Conservation (phyloP, 495 filamentous ascomycete species). For the Penicillium macrosclerotiorum region DNA sequence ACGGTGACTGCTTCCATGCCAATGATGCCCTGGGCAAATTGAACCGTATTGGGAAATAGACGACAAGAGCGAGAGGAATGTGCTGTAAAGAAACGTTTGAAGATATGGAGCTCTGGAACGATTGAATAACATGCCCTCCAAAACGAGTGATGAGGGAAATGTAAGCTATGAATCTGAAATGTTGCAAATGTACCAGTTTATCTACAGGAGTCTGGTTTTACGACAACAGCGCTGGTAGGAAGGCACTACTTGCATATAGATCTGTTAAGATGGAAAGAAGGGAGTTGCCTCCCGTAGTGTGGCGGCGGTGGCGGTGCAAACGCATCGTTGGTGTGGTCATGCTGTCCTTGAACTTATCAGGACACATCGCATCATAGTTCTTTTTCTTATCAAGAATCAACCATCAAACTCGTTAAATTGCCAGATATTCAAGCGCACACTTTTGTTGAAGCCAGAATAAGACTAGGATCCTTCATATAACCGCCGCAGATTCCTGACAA, state of each 20-base stretch:
- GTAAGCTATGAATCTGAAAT: too few species aligned
- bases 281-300: slow-evolving; percentile 3
- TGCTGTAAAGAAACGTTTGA: too few species aligned
- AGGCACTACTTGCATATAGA: neutral
- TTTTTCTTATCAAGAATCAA: neutral
- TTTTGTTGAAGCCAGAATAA: neutral
- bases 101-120: too few species aligned
- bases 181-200: too few species aligned
- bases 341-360: slow-evolving; percentile 9
- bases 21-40: neutral
- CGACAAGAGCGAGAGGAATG: too few species aligned
- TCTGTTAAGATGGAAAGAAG: neutral
- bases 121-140: too few species aligned
- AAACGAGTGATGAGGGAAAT: too few species aligned
- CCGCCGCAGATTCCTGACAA: slow-evolving; percentile 8
- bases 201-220: too few species aligned
- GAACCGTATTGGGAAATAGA: neutral
- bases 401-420: neutral
- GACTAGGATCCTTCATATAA: neutral
- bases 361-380: slow-evolving; percentile 8
- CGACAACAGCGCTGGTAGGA: neutral
- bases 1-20: slow-evolving; percentile 16
- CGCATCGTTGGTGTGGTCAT: slow-evolving; percentile 2
- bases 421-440: neutral
- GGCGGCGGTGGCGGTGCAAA: slow-evolving; percentile 19